These are phyloP conservation scores for Globisporangium camurandrum DNA, from an alignment of 352 stramenopile genomes.

Conservation along the genomic window DNA sequence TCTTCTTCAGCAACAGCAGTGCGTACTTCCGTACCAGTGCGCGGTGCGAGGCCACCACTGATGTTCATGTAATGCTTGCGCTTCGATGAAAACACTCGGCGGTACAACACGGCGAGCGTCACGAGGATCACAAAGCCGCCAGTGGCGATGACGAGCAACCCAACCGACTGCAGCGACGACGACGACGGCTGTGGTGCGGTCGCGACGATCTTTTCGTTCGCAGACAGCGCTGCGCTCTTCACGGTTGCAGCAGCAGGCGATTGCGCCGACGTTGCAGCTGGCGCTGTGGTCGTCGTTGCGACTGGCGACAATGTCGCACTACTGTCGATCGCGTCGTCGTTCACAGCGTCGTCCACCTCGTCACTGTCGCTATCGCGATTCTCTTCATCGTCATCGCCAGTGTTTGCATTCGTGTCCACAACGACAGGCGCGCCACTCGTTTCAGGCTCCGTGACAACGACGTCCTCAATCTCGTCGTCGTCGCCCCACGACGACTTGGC, in stretches of 20 bases:
- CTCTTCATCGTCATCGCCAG: neutral
- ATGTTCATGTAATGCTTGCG: conserved; percentile 70
- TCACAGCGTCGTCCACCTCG: too few relatives aligned
- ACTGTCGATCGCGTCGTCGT: neutral
- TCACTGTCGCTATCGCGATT: neutral
- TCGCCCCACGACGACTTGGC: conserved; percentile 3
- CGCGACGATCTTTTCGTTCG: conserved; percentile 14
- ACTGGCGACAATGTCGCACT: neutral
- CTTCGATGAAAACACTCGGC: conserved; percentile 50
- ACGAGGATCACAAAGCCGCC: conserved; percentile 53
- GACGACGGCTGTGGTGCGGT: conserved; percentile 6
- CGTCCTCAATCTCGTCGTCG: conserved; percentile 7
- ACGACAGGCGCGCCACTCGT: neutral
- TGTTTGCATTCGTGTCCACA: neutral
- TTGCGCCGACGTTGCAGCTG: neutral
- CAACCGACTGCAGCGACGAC: conserved; percentile 43
- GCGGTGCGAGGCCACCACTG: conserved; percentile 23
- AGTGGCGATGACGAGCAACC: conserved; percentile 56
- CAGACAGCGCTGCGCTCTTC: conserved; percentile 10
- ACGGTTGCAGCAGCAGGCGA: neutral
- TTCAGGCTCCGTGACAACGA: conserved; percentile 7
- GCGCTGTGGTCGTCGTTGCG: neutral
- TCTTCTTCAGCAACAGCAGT: neutral
- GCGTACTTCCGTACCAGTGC: neutral
- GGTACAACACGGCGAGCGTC: conserved; percentile 61